A percentile compares a stretch with the other conserved stretches of the same genome.
Conservation (phyloP, 2,329 filamentous ascomycete species). For the Paracamarosporium sp. region DNA sequence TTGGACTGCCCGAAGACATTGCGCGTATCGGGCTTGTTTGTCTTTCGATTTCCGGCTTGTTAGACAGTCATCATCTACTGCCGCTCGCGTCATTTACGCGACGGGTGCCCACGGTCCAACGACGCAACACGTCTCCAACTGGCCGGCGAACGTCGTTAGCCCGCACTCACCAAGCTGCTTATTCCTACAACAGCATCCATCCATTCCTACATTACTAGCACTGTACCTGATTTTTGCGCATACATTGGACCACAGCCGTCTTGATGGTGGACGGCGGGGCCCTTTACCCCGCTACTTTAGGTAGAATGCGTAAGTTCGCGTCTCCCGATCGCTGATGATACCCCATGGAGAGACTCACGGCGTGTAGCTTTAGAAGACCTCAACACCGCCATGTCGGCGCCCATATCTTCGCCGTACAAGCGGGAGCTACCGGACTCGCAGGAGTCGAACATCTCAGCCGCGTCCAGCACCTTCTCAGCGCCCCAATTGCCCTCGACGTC, state of each 20-base stretch:
- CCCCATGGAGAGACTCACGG: slow-evolving; percentile 24
- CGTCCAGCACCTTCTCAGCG: slow-evolving; percentile 42
- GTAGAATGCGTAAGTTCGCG: slow-evolving; percentile 30
- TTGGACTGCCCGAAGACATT: background rate
- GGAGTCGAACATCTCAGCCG: slow-evolving; percentile 40
- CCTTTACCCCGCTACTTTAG: slow-evolving; percentile 20
- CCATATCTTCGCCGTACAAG: slow-evolving; percentile 16
- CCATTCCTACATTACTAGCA: background rate
- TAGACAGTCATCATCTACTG: background rate
- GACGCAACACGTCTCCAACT: slow-evolving; percentile 22
- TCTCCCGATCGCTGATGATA: slow-evolving; percentile 21
- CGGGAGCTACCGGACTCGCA: slow-evolving; percentile 35
- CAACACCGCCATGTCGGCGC: slow-evolving; percentile 17
- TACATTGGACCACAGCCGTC: slow-evolving; percentile 6
- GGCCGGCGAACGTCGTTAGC: slow-evolving; percentile 12
- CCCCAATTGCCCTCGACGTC: slow-evolving; percentile 39
- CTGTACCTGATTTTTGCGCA: slow-evolving; percentile 5
- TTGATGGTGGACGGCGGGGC: slow-evolving; percentile 17
- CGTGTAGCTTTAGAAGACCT: slow-evolving; percentile 25
- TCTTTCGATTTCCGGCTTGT: background rate
- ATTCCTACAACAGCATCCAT: background rate
- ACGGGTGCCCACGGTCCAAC: slow-evolving; percentile 16
- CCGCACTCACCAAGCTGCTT: slow-evolving; percentile 17
- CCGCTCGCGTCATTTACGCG: slow-evolving; percentile 28
- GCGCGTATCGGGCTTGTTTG: slow-evolving; percentile 1